Base-by-base conservation (phyloP, 441 rosid species). In the Cnidoscolus chayamansa region DNA sequence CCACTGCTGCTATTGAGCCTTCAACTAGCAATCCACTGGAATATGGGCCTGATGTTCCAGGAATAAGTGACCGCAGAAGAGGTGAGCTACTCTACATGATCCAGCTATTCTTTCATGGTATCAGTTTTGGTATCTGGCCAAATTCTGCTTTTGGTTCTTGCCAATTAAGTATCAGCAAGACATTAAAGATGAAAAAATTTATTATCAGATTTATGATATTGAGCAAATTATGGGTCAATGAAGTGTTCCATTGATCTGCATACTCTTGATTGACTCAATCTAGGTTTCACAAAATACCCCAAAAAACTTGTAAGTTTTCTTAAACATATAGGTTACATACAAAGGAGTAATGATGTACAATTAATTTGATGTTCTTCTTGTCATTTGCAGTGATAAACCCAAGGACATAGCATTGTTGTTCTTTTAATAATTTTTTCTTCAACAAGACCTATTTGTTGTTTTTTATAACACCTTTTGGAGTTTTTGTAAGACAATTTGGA, bases 11-110 rank as follows among this genome's bases (percentile, higher is more conserved):
- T 74, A 72, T 68, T 76, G 90, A 79, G 78, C 83, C 83, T 74
- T 77, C 76, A 37, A 63, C 64, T 72, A 59, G 48, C 76, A 84
- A 72, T 73, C 63, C 71, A 67, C 65, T 66, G 16, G 81, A 81
- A 67, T 78, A 72, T 78, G 80, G 73, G 67, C 92, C 91, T 63
- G 71, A 81, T 80, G 86, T 88, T 67, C 89, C 88, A 10, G 78
- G 81, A 72, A 89, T 82, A 62, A 85, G 86, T 68, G 86, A 84
- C 74, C 83, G 86, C 72, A 84, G 81, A 74, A 83, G 85, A 74
- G 98, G 98, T 94, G 77, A 67, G 80, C 80, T 20, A 54, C 63
- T 76, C n/a, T 30, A 71, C 7, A 49, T 65, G 68, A 67, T 59
- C 57, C 58, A 58, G 55, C 37, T 65, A 74, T 58, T 47, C 74